A percentile compares a stretch with the other conserved stretches of the same genome.
These are phyloP conservation scores for Neurospora sp. DNA, from an alignment of 495 filamentous ascomycete genomes.

Conservation along the genomic window DNA sequence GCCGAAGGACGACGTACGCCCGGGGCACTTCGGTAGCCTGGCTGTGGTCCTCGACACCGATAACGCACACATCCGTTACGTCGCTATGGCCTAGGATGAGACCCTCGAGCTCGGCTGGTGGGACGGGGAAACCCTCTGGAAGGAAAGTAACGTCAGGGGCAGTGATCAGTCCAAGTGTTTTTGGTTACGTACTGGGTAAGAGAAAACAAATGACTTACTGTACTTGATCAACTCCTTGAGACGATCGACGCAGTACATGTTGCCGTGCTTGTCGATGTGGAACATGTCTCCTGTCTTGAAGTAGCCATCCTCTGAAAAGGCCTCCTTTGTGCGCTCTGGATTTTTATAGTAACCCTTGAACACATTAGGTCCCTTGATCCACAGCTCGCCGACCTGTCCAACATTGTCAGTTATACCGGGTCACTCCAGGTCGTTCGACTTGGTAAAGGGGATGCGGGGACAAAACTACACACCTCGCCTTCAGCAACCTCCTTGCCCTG, in stretches of 20 bases:
- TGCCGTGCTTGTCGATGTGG: slow-evolving; percentile 45
- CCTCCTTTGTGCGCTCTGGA: slow-evolving; percentile 47
- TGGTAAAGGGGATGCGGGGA: too few species aligned
- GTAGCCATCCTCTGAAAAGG: slow-evolving; percentile 63
- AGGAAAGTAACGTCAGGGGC: background rate
- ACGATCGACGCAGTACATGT: slow-evolving; percentile 62
- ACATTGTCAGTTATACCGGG: background rate
- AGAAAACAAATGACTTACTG: slow-evolving; percentile 21
- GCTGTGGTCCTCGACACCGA: slow-evolving; percentile 61
- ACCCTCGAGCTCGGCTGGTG: slow-evolving; percentile 83
- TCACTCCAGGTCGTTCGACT: background rate
- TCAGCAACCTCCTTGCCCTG: slow-evolving; percentile 48
- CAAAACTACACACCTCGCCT: slow-evolving; percentile 25
- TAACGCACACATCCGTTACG: slow-evolving; percentile 77
- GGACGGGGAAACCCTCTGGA: slow-evolving; percentile 70
- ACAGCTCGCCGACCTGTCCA: slow-evolving; percentile 56
- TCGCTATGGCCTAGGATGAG: slow-evolving; percentile 57
- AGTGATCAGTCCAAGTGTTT: background rate
- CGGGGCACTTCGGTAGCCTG: slow-evolving; percentile 74
- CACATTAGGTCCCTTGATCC: slow-evolving; percentile 66
- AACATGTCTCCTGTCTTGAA: slow-evolving; percentile 78
- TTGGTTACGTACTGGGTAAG: background rate
- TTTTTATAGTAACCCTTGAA: slow-evolving; percentile 75
- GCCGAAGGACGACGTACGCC: slow-evolving; percentile 65
- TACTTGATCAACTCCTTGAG: slow-evolving; percentile 91